Base-by-base conservation (phyloP, 257 asterid species). In the Coffea canephora region DNA sequence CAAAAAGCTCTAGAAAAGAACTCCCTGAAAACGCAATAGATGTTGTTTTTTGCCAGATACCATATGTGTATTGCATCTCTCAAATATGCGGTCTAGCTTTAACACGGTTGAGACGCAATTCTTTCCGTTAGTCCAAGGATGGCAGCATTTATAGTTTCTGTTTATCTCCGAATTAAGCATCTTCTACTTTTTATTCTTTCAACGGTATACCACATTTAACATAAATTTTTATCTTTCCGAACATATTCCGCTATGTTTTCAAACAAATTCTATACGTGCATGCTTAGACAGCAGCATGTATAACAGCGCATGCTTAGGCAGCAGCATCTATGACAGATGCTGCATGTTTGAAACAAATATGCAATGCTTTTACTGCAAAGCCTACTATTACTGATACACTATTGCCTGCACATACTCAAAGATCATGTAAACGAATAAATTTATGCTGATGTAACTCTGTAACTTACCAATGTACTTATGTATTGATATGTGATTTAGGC, bases 401-500 rank as follows among this genome's bases (percentile, higher is more conserved):
- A 6, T 55, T 55, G 62, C n/a, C 23, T 55, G 3, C 6, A 55
- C 62, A 55, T 0, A 55, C 43, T 39, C 0, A 55, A 3, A 55
- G n/a, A 55, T 16, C 62, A 55, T 18, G 4, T 55, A 18, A 5
- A 55, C n/a, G 16, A 55, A 8, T 55, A 55, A 1, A 18, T 16
- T 55, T 0, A 54, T 18, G 62, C 23, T 55, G 23, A 6, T 55
- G 62, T 55, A 55, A 55, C n/a, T 55, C n/a, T 55, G 64, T 19
- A 18, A 55, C 25, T 55, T 48, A 68, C 25, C 6, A 36, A 16
- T 36, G 10, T 27, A 68, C 41, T 9, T 6, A 7, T 36, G 16
- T 21, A 1, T 41, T 77, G 1, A 52, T 68, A 8, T 59, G n/a
- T 50, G 6, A 34, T 52, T 25, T 78, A 92, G 94, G 96, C 91